Evolutionary conservation across 176 grass and related monocot genomes (phyloP), one percentile per base, ranked within the genome.

Genomic region (Oryza coarctata): DNA sequence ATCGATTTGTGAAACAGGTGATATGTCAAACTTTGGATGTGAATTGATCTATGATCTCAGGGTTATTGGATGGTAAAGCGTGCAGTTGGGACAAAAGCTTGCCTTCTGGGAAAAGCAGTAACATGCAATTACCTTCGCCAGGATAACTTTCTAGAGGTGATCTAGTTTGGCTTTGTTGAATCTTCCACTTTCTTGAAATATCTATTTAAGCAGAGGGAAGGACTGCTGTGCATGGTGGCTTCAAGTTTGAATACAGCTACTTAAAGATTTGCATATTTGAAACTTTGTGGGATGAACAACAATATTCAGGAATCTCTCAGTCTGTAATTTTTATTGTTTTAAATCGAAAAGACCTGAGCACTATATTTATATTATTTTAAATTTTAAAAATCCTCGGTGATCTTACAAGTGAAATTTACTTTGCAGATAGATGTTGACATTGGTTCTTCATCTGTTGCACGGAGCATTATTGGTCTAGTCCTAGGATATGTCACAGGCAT

Each of bases 11-110:
- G 7, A 25, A 60, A 60, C n/a, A 11, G 20, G 55, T 60, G 55
- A 25, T 25, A 2, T 4, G 55, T 25, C 20, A 60, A 25, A 60
- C n/a, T 80, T 38, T 80, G 65, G 22, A 80, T 84, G 23, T 84
- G 15, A 58, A 76, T 80, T 86, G 34, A 65, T 79, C 26, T 44
- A 31, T 71, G 35, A 52, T 79, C 14, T 83, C 63, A 98, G 95
- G 92, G 95, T 45, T 98, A 98, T 86, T 98, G 95, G 95, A 98
- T 98, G 92, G 92, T 98, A 70, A 98, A 98, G 32, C 90, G 95
- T 43, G 95, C 95, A 20, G 95, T 98, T 49, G 95, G 95, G 82
- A 95, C 95, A 5, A 98, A 92, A 90, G 95, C 95, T 84, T 98
- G 95, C 80, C 90, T 98, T 76, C 82, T 98, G 29, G 95, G 95